These are phyloP conservation scores for Otatea glauca DNA, from an alignment of 176 grass and related monocot species.

Conservation along the genomic window DNA sequence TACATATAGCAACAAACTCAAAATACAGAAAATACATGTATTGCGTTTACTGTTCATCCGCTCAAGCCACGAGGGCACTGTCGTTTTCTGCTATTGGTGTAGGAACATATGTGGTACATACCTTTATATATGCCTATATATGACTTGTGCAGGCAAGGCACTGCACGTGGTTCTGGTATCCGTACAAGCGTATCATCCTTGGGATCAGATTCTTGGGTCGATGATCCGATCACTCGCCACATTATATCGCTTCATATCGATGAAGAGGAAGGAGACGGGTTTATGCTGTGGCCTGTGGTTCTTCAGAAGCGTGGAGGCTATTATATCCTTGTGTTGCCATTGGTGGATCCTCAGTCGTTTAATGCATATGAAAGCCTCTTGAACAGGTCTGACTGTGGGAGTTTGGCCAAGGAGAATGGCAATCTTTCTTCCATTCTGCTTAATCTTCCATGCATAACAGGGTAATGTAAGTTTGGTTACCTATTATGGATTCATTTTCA, in stretches of 20 bases:
- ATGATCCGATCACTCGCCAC: no score
- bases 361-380: constrained; percentile 66
- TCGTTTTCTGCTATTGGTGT: no score
- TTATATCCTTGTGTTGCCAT: constrained; percentile 74
- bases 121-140: no score
- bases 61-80: no score
- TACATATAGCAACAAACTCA: no score
- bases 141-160: constrained; percentile 71
- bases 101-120: no score
- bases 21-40: no score
- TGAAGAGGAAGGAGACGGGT: no score
- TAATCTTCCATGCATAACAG: constrained; percentile 97
- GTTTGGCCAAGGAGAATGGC: constrained; percentile 61
- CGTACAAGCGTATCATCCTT: constrained; percentile 61
- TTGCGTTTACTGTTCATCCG: no score
- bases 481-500: constrained; percentile 19
- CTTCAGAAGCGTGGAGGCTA: constrained; percentile 73
- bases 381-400: constrained; percentile 72
- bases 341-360: constrained; percentile 70
- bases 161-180: constrained; percentile 71
- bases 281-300: constrained; percentile 93
- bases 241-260: no score
- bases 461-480: constrained; percentile 90
- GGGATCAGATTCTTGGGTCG: no score
- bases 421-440: constrained; percentile 84